Base-by-base conservation (phyloP, 495 filamentous ascomycete genomes). In the Friedmanniomyces simplex region DNA sequence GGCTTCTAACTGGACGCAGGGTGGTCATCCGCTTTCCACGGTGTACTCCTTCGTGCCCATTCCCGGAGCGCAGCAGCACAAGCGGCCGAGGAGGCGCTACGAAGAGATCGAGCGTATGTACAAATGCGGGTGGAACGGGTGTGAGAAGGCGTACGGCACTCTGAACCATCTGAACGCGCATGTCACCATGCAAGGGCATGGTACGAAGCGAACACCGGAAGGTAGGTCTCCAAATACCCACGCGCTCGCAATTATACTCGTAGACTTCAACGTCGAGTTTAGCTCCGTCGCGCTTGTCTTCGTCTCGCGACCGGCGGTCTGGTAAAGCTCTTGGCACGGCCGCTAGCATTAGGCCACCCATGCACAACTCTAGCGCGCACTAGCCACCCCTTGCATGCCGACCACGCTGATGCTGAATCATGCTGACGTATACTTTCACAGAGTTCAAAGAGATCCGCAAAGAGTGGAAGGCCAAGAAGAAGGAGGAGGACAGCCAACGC, bases 31-130 rank as follows among this genome's bases (percentile, higher is more conserved):
- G 48, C 67, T 73, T 34, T 77, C 73, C 24, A 73, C 71, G 5
- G 93, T 98, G 47, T 98, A 97, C 69, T 96, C 91, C 1, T 98
- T 98, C 68, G 93, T 98, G 47, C 93, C 93, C 1, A 98, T 98
- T 68, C 93, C 93, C 13, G 93, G 93, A 51, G 89, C 93, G 28
- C 90, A 95, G 67, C 93, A 98, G 70, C 91, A 97, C 71, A 98
- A 98, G 77, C 83, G 93, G 47, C 93, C 93, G 21, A 83, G 93
- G 62, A 81, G 93, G 61, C 82, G 93, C 32, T 98, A 96, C 66
- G 93, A 98, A 74, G 93, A 98, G 70, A 98, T 98, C 67, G 93
- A 98, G 76, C 85, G 93, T 57, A 98, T 98, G 93, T 98, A 98
- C 75, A 96, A 96, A 72, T 98, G 93, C 73, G 93, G 93, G 11